Conservation (phyloP, 306 rosid species). For the Dryas octopetala region DNA sequence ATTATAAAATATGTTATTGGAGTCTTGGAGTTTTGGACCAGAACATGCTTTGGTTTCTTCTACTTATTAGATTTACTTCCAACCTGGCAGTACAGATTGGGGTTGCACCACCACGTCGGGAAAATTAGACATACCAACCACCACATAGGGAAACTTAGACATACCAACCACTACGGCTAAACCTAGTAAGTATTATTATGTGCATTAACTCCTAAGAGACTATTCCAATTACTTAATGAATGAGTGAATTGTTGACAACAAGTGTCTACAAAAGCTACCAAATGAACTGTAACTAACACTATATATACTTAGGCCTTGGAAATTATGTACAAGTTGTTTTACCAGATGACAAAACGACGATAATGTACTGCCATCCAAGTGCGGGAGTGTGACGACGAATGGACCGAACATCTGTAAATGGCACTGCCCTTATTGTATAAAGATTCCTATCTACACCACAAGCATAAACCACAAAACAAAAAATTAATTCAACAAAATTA, state of each 20-base stretch:
- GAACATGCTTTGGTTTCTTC: neutral
- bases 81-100: neutral
- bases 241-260: neutral
- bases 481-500: neutral
- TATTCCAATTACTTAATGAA: neutral
- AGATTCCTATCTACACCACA: conserved; percentile 67
- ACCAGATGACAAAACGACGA: conserved; percentile 87
- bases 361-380: conserved; percentile 91
- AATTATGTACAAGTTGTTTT: neutral
- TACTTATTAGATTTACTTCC: neutral
- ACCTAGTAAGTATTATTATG: neutral
- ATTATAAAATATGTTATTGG: neutral
- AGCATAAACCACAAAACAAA: conserved; percentile 31
- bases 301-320: neutral
- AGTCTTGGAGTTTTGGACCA: neutral
- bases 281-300: neutral
- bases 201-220: neutral
- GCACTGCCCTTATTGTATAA: conserved; percentile 78
- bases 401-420: conserved; percentile 82
- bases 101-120: neutral
- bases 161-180: neutral
- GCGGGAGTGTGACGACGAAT: conserved; percentile 88
- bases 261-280: neutral
- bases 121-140: neutral
- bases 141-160: neutral